phyloP scores from a whole-genome alignment of 2,329 filamentous ascomycete genomes.

The Penicillium sp. region DNA sequence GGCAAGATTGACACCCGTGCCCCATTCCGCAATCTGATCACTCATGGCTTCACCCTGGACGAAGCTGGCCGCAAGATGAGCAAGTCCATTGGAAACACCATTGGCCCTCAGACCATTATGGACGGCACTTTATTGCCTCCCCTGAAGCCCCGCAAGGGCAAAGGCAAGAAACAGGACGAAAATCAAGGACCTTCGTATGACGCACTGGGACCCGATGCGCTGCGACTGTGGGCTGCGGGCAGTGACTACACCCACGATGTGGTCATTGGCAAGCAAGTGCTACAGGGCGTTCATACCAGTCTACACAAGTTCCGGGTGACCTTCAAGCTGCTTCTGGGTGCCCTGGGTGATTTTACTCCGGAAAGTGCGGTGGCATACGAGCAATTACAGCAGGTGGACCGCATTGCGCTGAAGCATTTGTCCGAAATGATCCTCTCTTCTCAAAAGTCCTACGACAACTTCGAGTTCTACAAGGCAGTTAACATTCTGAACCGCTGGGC shows the following conservation, averaged over 20 bases:
- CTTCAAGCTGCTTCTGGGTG: slow-evolving; percentile 87
- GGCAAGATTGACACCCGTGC: slow-evolving; percentile 49
- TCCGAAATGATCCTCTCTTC: slow-evolving; percentile 68
- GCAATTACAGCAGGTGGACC: slow-evolving; percentile 66
- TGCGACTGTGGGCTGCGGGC: slow-evolving; percentile 88
- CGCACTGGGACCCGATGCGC: slow-evolving; percentile 79
- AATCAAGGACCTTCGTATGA: slow-evolving; percentile 57
- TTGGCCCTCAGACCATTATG: slow-evolving; percentile 82
- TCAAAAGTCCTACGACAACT: slow-evolving; percentile 66
- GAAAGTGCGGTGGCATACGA: slow-evolving; percentile 42
- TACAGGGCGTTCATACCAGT: slow-evolving; percentile 75
- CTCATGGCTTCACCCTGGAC: slow-evolving; percentile 93
- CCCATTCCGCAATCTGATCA: slow-evolving; percentile 88
- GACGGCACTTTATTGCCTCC: slow-evolving; percentile 77
- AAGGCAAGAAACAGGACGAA: slow-evolving; percentile 50
- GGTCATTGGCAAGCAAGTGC: slow-evolving; percentile 74
- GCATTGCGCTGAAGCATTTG: slow-evolving; percentile 78
- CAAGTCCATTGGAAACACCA: slow-evolving; percentile 90
- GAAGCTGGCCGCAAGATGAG: slow-evolving; percentile 96
- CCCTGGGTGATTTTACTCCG: slow-evolving; percentile 62
- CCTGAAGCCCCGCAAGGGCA: slow-evolving; percentile 65
- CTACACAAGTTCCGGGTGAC: slow-evolving; percentile 88
- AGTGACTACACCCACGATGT: slow-evolving; percentile 92
- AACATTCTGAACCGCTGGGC: slow-evolving; percentile 79
- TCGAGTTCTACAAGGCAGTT: slow-evolving; percentile 82